phyloP scores from a whole-genome alignment of 2,329 filamentous ascomycete genomes.

The Cryphonectria parasitica region DNA sequence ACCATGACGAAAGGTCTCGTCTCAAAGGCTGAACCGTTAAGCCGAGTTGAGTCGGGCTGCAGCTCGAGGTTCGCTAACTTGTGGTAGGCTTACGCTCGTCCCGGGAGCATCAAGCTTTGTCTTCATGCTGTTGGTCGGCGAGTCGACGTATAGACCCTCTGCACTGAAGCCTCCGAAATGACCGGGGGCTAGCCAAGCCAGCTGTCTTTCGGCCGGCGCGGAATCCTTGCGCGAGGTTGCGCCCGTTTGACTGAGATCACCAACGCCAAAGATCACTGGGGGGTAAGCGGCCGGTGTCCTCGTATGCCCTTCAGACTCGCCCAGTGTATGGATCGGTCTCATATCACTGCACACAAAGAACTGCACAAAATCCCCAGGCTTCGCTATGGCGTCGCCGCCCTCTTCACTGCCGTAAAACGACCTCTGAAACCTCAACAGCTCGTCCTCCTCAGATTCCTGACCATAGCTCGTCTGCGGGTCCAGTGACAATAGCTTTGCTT shows the following conservation, averaged over 20 bases:
- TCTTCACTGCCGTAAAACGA: slow-evolving; percentile 45
- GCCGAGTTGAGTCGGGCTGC: not conserved
- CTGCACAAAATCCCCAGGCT: slow-evolving; percentile 67
- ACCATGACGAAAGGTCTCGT: not conserved
- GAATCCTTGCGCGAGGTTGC: not conserved
- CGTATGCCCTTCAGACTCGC: not conserved
- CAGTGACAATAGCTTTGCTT: slow-evolving; percentile 77
- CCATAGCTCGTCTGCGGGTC: slow-evolving; percentile 68
- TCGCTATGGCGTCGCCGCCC: slow-evolving; percentile 58
- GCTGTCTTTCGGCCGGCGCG: not conserved
- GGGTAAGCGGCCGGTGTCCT: slow-evolving; percentile 21
- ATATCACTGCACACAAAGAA: slow-evolving; percentile 55
- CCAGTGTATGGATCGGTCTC: slow-evolving; percentile 35
- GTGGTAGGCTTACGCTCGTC: not conserved
- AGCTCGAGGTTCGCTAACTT: not conserved
- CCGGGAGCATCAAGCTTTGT: slow-evolving; percentile 32
- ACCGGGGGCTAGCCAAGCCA: slow-evolving; percentile 5
- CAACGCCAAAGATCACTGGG: slow-evolving; percentile 17
- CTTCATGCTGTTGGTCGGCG: slow-evolving; percentile 29
- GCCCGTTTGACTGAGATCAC: slow-evolving; percentile 18
- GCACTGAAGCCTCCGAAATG: slow-evolving; percentile 27
- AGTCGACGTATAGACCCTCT: slow-evolving; percentile 25
- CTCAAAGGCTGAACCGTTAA: not conserved
- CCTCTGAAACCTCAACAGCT: slow-evolving; percentile 57
- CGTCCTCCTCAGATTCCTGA: slow-evolving; percentile 49